Evolutionary conservation across 345 rosid genomes (phyloP).

Genomic region (Salix koriyanagi): DNA sequence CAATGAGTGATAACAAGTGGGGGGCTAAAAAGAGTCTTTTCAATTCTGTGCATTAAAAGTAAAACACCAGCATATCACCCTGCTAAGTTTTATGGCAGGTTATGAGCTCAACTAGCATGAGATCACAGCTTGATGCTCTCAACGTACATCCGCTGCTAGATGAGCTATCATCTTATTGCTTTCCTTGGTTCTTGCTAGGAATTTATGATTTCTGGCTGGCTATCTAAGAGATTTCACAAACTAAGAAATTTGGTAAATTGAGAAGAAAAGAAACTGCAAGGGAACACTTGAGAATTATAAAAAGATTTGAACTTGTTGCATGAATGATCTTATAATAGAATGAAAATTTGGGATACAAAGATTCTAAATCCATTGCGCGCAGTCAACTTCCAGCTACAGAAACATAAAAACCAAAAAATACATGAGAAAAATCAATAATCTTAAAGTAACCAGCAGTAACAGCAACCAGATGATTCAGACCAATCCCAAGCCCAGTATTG

Average conservation of each 20-base stretch:
- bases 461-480: not conserved
- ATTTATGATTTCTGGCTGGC: not conserved
- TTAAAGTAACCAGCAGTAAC: not conserved
- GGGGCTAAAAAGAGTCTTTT: no score
- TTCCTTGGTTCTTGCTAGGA: not conserved
- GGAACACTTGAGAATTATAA: no score
- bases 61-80: no score
- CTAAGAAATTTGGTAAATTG: no score
- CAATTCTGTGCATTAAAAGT: no score
- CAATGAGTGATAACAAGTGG: not conserved
- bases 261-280: no score
- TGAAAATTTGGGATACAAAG: not conserved
- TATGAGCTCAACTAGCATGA: not conserved
- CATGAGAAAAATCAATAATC: not conserved
- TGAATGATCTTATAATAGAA: no score
- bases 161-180: not conserved
- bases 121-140: not conserved
- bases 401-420: not conserved
- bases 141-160: not conserved
- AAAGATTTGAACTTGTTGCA: no score
- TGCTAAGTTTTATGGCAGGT: not conserved
- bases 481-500: not conserved
- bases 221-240: not conserved
- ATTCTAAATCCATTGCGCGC: not conserved
- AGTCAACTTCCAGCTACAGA: not conserved